Percentiles rank a stretch among this genome's conserved stretches.
These are phyloP conservation scores for Neoarthrinium moseri DNA, from an alignment of 2,329 filamentous ascomycete species.

Conservation along the genomic window DNA sequence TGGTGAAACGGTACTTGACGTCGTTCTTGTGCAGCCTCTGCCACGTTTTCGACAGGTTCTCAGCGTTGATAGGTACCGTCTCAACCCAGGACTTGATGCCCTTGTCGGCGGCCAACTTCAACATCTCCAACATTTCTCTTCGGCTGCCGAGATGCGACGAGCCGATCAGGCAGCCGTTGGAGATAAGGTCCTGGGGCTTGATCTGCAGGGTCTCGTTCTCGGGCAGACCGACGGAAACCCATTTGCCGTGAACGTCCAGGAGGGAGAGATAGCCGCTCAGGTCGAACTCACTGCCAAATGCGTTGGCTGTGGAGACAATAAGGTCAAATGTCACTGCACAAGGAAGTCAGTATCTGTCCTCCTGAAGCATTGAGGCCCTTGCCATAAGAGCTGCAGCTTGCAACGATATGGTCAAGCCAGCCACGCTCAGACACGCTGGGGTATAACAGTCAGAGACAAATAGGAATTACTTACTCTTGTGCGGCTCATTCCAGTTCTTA, in stretches of 20 bases:
- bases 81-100: slow-evolving; percentile 43
- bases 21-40: slow-evolving; percentile 68
- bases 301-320: slow-evolving; percentile 73
- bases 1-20: slow-evolving; percentile 73
- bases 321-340: slow-evolving; percentile 63
- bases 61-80: slow-evolving; percentile 69
- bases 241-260: slow-evolving; percentile 78
- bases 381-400: neutral
- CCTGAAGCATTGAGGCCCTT: neutral
- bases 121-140: slow-evolving; percentile 64
- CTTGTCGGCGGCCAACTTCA: slow-evolving; percentile 46
- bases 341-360: neutral
- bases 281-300: slow-evolving; percentile 65
- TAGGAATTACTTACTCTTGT: slow-evolving; percentile 36
- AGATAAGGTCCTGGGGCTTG: slow-evolving; percentile 71
- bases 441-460: too few species aligned
- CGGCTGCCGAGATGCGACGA: slow-evolving; percentile 70
- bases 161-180: slow-evolving; percentile 72
- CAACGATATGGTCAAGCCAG: too few species aligned
- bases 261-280: slow-evolving; percentile 71
- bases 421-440: too few species aligned
- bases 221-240: slow-evolving; percentile 77
- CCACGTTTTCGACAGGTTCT: slow-evolving; percentile 69
- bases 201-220: slow-evolving; percentile 72
- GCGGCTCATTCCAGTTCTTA: slow-evolving; percentile 55